Evolutionary conservation across 306 rosid species (phyloP).

Genomic region (Malus domestica): DNA sequence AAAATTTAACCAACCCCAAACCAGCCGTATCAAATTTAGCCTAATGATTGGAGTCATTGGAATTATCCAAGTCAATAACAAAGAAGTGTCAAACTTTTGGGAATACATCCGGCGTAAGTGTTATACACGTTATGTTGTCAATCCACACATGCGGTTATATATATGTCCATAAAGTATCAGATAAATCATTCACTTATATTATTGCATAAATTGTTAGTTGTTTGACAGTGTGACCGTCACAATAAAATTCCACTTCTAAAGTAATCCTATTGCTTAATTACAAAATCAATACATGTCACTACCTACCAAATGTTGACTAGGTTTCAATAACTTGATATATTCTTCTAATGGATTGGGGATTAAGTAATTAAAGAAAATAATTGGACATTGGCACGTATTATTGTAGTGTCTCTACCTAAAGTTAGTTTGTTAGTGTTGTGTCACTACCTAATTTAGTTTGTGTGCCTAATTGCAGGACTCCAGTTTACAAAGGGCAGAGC

Average conservation of each 20-base stretch:
- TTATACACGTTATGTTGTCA: too few relatives aligned
- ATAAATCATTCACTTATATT: not conserved
- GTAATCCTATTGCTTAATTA: too few relatives aligned
- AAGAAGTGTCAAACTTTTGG: not conserved
- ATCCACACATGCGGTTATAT: too few relatives aligned
- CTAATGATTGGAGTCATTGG: not conserved
- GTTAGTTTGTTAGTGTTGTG: not conserved
- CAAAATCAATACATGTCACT: not conserved
- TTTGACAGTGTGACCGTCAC: not conserved
- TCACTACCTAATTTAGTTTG: not conserved
- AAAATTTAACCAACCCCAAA: too few relatives aligned
- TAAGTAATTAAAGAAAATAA: not conserved
- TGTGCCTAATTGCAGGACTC: conserved; percentile 21
- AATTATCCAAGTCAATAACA: conserved; percentile 11
- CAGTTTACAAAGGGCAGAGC: conserved; percentile 43
- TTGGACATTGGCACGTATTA: not conserved
- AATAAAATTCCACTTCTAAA: not conserved
- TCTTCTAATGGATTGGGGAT: not conserved
- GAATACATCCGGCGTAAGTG: too few relatives aligned
- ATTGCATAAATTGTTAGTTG: too few relatives aligned
- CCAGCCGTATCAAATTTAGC: too few relatives aligned
- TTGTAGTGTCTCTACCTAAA: not conserved
- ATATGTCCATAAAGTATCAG: too few relatives aligned
- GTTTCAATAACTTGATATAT: not conserved
- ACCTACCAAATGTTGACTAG: not conserved